Base-by-base conservation (phyloP, 2,329 filamentous ascomycete species). In the Fusarium sp. region DNA sequence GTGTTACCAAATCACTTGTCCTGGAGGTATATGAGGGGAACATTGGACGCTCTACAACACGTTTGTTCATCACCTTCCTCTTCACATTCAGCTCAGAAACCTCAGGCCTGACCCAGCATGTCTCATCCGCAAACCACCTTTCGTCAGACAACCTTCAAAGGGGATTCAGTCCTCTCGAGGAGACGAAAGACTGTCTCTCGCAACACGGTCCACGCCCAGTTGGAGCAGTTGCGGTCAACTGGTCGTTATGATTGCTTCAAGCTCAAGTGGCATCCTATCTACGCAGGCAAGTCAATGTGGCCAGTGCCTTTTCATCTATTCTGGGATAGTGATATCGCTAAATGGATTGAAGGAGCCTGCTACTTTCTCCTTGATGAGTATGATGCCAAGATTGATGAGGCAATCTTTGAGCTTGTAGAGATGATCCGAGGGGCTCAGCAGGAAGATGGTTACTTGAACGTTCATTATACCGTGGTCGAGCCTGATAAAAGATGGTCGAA, bases 361-460 rank as follows among this genome's bases (percentile, higher is more conserved):
- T 74, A 74, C 24, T 64, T 71, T 6, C 62, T 74, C 14, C 40
- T 20, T 18, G 50, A 54, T 0, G 67, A 64, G 18, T 64, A 50
- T 40, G 72, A 74, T 40, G 57, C 18, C 1, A 67, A 70, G 47
- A 70, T 77, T 6, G 73, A 77, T 24, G 14, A 10, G 6, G 62
- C 68, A 2, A 60, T 77, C 1, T 64, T 52, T 71, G 84, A 91
- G 64, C 78, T 91, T n/a, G 89, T 90, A 0, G 82, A 84, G 0
- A 91, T 89, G 86, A 90, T 92, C 13, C 77, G 85, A 9, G 79
- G 76, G 2, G 90, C 90, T 0, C 90, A 92, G 80, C 86, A 89
- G 62, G 79, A 82, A 2, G 90, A 92, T 76, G 90, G 90, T 1
- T 92, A 92, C 75, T 77, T 92, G 24, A 92, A 92, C 75, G 87